These are phyloP conservation scores for Sphaerosporella brunnea DNA, from an alignment of 495 filamentous ascomycete genomes.

Conservation along the genomic window DNA sequence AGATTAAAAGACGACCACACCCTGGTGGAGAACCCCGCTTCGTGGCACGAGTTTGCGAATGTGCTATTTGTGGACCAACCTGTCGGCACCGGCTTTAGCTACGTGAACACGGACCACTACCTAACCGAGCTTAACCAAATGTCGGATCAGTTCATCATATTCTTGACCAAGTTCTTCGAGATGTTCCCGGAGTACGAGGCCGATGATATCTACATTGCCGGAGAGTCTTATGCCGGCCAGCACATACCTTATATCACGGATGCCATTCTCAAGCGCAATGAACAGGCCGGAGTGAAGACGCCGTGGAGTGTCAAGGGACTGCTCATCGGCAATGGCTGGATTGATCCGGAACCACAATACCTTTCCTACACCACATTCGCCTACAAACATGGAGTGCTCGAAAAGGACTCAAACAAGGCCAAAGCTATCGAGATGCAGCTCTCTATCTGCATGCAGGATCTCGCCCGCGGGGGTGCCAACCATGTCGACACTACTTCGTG, in stretches of 20 bases:
- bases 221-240: slow-evolving; percentile 93
- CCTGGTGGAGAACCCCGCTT: slow-evolving; percentile 67
- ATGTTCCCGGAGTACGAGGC: slow-evolving; percentile 83
- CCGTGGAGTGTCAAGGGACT: slow-evolving; percentile 79
- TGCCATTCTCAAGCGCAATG: slow-evolving; percentile 70
- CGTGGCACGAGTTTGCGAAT: slow-evolving; percentile 96
- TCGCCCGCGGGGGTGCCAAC: slow-evolving; percentile 38
- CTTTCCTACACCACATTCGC: slow-evolving; percentile 66
- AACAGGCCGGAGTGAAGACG: slow-evolving; percentile 6
- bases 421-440: slow-evolving; percentile 52
- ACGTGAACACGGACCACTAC: slow-evolving; percentile 72
- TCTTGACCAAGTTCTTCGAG: slow-evolving; percentile 75
- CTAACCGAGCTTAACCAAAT: slow-evolving; percentile 65
- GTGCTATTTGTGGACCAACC: slow-evolving; percentile 92
- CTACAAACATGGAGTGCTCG: slow-evolving; percentile 53
- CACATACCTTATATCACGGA: slow-evolving; percentile 92
- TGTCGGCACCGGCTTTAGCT: slow-evolving; percentile 91
- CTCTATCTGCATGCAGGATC: slow-evolving; percentile 39
- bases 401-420: slow-evolving; percentile 44
- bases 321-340: slow-evolving; percentile 94
- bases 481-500: slow-evolving; percentile 51
- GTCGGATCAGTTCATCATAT: slow-evolving; percentile 70
- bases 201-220: slow-evolving; percentile 86
- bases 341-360: slow-evolving; percentile 78
- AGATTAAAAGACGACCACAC: slow-evolving; percentile 58